Conservation (phyloP, 495 filamentous ascomycete genomes). For the Neurospora cerealis region DNA sequence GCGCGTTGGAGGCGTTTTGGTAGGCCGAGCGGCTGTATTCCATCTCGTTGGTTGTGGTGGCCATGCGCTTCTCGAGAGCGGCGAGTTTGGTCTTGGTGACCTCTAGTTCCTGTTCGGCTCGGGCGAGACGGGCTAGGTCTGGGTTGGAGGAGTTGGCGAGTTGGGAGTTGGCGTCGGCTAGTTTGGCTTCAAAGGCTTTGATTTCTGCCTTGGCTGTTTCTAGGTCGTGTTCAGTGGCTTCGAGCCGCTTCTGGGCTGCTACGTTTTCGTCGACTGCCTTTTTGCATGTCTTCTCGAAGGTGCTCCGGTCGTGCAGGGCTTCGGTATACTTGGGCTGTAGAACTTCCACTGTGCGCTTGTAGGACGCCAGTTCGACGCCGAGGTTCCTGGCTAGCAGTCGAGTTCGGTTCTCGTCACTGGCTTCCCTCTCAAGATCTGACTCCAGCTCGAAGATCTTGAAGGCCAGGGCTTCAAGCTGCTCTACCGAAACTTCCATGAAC, state of each 20-base stretch:
- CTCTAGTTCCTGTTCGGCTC: slow-evolving; percentile 27
- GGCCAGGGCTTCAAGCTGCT: slow-evolving; percentile 27
- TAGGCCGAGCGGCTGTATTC: slow-evolving; percentile 56
- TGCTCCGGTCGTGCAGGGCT: slow-evolving; percentile 28
- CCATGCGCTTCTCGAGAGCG: slow-evolving; percentile 35
- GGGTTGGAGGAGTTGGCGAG: slow-evolving; percentile 40
- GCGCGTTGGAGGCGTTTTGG: slow-evolving; percentile 49
- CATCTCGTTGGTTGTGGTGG: slow-evolving; percentile 27
- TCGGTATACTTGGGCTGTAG: slow-evolving; percentile 24
- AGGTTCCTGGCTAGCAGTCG: slow-evolving; percentile 20
- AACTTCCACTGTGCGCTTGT: slow-evolving; percentile 14
- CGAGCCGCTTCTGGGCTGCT: slow-evolving; percentile 17
- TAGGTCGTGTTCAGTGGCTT: slow-evolving; percentile 32
- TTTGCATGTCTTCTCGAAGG: slow-evolving; percentile 24
- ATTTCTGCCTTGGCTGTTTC: slow-evolving; percentile 41
- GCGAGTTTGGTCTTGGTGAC: slow-evolving; percentile 22
- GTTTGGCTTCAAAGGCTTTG: slow-evolving; percentile 35
- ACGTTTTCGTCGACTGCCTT: slow-evolving; percentile 15
- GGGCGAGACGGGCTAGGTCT: slow-evolving; percentile 37
- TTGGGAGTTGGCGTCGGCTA: slow-evolving; percentile 36
- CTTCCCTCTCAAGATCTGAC: slow-evolving; percentile 14
- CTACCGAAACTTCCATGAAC: slow-evolving; percentile 19
- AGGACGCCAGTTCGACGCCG: slow-evolving; percentile 21
- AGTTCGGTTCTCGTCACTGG: slow-evolving; percentile 11
- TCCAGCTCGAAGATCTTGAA: slow-evolving; percentile 24